phyloP scores from a whole-genome alignment of 2,329 filamentous ascomycete genomes.

The Stagonosporopsis cucurbitacearum region DNA sequence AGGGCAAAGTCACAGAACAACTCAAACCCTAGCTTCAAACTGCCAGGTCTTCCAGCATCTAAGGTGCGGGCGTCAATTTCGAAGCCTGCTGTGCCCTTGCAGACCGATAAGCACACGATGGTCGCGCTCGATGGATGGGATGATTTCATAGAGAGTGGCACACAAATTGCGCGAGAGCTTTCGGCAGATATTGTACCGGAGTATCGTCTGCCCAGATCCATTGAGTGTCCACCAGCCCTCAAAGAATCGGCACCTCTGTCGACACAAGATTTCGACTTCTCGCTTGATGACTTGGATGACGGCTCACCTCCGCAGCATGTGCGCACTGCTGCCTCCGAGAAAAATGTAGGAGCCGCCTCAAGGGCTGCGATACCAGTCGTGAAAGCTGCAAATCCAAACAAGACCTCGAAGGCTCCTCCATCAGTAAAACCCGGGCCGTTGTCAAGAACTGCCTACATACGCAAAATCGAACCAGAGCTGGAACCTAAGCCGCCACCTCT shows the following conservation, averaged over 20 bases:
- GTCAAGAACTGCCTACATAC: slow-evolving; percentile 11
- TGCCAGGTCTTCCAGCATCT: slow-evolving; percentile 36
- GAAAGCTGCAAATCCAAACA: not conserved
- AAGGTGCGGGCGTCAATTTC: slow-evolving; percentile 11
- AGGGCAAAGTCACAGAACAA: slow-evolving; percentile 13
- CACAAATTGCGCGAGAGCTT: slow-evolving; percentile 55
- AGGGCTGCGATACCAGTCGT: not conserved
- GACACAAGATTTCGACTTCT: slow-evolving; percentile 50
- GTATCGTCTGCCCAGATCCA: not conserved
- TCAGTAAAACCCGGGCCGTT: slow-evolving; percentile 12
- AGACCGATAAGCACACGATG: not conserved
- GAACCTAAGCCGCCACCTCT: not conserved
- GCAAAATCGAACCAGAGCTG: not conserved
- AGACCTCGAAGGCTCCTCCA: not conserved
- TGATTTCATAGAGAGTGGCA: slow-evolving; percentile 54
- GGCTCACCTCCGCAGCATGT: not conserved
- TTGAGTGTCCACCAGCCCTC: not conserved
- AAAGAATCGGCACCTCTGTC: slow-evolving; percentile 39
- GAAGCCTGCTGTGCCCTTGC: not conserved
- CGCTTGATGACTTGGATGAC: slow-evolving; percentile 50
- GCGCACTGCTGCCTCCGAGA: not conserved
- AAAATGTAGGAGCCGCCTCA: not conserved
- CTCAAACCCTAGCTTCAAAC: slow-evolving; percentile 32
- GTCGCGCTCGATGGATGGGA: slow-evolving; percentile 38
- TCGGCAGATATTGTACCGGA: slow-evolving; percentile 21